Evolutionary conservation across 1,139 yeast genomes (phyloP).

Genomic region (Taiozyma sp.): DNA sequence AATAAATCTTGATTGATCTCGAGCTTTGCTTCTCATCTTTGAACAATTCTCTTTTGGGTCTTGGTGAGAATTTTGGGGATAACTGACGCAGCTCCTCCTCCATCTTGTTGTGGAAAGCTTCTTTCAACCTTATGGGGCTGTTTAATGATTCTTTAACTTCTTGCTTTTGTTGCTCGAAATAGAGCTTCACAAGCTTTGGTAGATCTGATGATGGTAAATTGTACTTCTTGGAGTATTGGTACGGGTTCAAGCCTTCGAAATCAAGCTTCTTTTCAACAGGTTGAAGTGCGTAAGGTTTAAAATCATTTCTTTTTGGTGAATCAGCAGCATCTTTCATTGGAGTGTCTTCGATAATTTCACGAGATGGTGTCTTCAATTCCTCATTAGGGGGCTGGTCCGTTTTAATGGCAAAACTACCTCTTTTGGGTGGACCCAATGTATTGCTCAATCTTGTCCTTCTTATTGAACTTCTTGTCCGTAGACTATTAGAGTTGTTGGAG

Average conservation of each 20-base stretch:
- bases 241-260: constrained; percentile 33
- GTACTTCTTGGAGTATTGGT: constrained; percentile 30
- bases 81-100: constrained; percentile 15
- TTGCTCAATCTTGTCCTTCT: constrained; percentile 29
- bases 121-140: constrained; percentile 20
- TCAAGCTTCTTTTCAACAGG: constrained; percentile 16
- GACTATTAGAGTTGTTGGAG: constrained; percentile 1
- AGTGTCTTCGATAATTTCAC: constrained; percentile 9
- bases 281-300: constrained; percentile 1
- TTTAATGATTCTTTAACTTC: constrained; percentile 27
- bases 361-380: not conserved
- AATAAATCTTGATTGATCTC: constrained; percentile 1
- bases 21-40: constrained; percentile 4
- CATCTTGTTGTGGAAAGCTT: constrained; percentile 16
- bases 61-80: constrained; percentile 6
- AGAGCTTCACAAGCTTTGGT: constrained; percentile 29
- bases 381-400: not conserved
- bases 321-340: constrained; percentile 16
- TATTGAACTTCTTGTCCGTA: constrained; percentile 25
- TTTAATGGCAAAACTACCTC: constrained; percentile 18
- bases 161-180: constrained; percentile 30
- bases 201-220: constrained; percentile 30
- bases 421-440: constrained; percentile 33
- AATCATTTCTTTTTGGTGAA: constrained; percentile 3
- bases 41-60: constrained; percentile 7